phyloP scores from a whole-genome alignment of 192 early-diverging fungal species.

The Coemansia sp. region DNA sequence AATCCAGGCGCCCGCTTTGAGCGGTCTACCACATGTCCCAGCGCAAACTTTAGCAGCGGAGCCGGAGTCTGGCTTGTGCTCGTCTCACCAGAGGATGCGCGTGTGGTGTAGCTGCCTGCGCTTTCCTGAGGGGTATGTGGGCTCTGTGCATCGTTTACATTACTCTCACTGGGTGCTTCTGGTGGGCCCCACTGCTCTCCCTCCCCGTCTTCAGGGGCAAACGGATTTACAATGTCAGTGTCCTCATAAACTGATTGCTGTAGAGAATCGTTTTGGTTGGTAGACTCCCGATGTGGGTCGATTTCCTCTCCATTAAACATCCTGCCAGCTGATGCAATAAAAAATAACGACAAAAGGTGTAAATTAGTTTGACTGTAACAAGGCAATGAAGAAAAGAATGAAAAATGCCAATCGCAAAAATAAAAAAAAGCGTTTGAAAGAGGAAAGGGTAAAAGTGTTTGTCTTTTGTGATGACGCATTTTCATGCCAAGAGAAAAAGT shows the following conservation, averaged over 20 bases:
- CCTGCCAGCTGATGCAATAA: background rate
- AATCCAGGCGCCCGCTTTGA: conserved; percentile 40
- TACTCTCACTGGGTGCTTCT: background rate
- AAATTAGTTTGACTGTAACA: conserved; percentile 1
- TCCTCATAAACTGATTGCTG: conserved; percentile 22
- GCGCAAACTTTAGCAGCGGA: conserved; percentile 37
- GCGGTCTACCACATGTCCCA: conserved; percentile 50
- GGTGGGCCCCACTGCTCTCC: conserved; percentile 12
- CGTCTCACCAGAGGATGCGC: background rate
- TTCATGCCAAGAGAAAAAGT: background rate
- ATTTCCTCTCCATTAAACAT: conserved; percentile 30
- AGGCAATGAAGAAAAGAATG: background rate
- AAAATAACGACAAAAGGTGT: background rate
- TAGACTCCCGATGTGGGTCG: conserved; percentile 38
- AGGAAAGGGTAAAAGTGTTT: background rate
- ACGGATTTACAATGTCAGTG: conserved; percentile 21
- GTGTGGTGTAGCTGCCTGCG: conserved; percentile 1
- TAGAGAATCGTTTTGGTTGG: conserved; percentile 4
- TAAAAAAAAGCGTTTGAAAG: background rate
- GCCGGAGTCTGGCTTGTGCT: background rate
- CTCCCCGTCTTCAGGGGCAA: conserved; percentile 18
- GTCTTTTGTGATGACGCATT: background rate
- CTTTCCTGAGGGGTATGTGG: background rate
- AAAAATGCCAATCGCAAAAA: conserved; percentile 8
- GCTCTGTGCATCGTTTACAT: background rate